phyloP scores from a whole-genome alignment of 2,329 filamentous ascomycete species.

The Xenoacremonium recifei region DNA sequence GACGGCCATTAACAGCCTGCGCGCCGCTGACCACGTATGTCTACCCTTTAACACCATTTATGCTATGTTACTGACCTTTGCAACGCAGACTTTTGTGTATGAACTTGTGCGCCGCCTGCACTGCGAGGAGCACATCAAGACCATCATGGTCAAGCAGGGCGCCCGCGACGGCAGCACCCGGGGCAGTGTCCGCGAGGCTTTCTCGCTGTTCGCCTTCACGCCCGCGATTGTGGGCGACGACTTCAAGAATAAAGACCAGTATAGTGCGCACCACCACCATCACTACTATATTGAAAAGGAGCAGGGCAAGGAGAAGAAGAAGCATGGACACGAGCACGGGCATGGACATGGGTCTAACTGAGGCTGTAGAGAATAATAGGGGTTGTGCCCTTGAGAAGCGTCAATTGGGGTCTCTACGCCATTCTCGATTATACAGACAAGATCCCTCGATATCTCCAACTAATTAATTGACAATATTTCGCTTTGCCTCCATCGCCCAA shows the following conservation, averaged over 20 bases:
- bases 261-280: slow-evolving; percentile 3
- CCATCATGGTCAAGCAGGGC: slow-evolving; percentile 29
- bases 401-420: too few relatives aligned
- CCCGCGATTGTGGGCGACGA: slow-evolving; percentile 28
- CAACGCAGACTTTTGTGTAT: slow-evolving; percentile 22
- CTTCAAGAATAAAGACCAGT: slow-evolving; percentile 20
- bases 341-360: not conserved
- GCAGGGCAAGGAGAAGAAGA: not conserved
- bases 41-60: slow-evolving; percentile 1
- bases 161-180: slow-evolving; percentile 27
- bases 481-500: too few relatives aligned
- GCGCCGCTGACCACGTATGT: slow-evolving; percentile 25
- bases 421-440: too few relatives aligned
- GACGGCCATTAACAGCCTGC: slow-evolving; percentile 29
- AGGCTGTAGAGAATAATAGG: too few relatives aligned
- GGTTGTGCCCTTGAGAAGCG: too few relatives aligned
- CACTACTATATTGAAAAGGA: not conserved
- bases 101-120: slow-evolving; percentile 28
- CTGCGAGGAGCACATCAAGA: slow-evolving; percentile 20
- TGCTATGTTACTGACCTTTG: not conserved
- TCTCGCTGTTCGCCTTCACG: slow-evolving; percentile 23
- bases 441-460: too few relatives aligned
- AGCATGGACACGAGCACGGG: not conserved
- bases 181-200: slow-evolving; percentile 25
- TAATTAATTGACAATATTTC: too few relatives aligned